Evolutionary conservation across 306 rosid species (phyloP).

Genomic region (Vachellia collinsii): DNA sequence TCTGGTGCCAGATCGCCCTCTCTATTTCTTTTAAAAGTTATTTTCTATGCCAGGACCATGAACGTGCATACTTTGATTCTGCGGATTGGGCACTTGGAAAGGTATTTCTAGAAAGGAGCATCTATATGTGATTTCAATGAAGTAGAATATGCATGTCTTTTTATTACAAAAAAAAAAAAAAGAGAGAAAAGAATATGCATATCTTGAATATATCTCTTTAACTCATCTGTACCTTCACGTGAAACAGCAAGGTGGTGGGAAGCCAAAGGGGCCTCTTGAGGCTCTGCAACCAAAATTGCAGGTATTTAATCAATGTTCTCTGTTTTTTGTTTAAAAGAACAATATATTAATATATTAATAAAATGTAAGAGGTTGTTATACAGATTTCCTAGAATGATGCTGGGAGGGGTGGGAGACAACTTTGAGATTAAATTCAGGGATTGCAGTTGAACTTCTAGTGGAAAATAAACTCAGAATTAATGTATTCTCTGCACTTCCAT

Average conservation of each 20-base stretch:
- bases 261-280: conserved; percentile 99
- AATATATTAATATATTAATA: no score
- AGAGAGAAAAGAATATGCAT: conserved; percentile 1
- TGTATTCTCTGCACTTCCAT: background rate
- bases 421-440: background rate
- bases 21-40: conserved; percentile 31
- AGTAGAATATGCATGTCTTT: conserved; percentile 9
- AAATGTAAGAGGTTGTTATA: no score
- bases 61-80: conserved; percentile 96
- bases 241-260: conserved; percentile 86
- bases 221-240: conserved; percentile 30
- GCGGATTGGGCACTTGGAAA: conserved; percentile 99
- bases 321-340: no score
- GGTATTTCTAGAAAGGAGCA: conserved; percentile 50
- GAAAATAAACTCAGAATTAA: background rate
- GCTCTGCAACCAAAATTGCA: conserved; percentile 95
- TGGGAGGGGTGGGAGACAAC: background rate
- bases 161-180: no score
- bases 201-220: conserved; percentile 30
- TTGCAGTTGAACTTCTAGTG: background rate
- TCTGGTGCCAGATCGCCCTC: conserved; percentile 14
- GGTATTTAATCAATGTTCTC: conserved; percentile 46
- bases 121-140: conserved; percentile 19
- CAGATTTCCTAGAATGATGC: background rate
- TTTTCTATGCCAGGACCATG: conserved; percentile 77